Base-by-base conservation (phyloP, 108 stramenopile species). In the Chaetoceros tenuissimus region DNA sequence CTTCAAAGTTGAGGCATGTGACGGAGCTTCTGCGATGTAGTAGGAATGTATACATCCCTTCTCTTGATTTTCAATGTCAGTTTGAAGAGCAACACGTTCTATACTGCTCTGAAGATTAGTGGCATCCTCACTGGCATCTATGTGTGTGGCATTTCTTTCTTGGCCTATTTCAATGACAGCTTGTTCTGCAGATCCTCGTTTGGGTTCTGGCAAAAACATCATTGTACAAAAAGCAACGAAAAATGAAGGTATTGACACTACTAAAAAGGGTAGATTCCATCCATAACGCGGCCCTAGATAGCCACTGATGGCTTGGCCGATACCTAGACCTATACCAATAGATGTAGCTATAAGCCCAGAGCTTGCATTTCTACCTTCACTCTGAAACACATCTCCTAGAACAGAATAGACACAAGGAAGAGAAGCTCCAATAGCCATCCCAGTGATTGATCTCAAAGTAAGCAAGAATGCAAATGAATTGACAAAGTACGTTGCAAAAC, bases 251-350 rank as follows among this genome's bases (percentile, higher is more conserved):
- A 73, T 60, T 31, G 65, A 60, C 13, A 81, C 76, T 40, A 81
- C 50, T 0, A 81, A 26, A 52, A 81, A 81, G 3, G 80, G 80
- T 2, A 64, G 40, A n/a, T 73, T 44, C 80, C 80, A 81, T n/a
- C 73, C 63, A 26, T 55, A 34, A 0, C 26, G 24, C 10, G 57
- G 48, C 21, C 64, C 59, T 2, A 81, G 21, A 21, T 64, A 65
- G n/a, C 76, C 76, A 22, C 73, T 62, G 3, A 81, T 55, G 0
- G 59, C 51, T 53, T 81, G 80, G 18, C 73, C 73, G 17, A 74
- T 48, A 0, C 69, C 73, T 27, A 64, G 56, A 8, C 73, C 73
- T 1, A 69, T n/a, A 3, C 73, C 73, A 0, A 64, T 66, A 2
- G 68, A 68, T 22, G 65, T 70, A 27, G 65, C 50, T 0, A 74